A percentile compares a stretch with the other conserved stretches of the same genome.
Evolutionary conservation across 805 yeast species (phyloP).

Genomic region (Barnettozyma californica): DNA sequence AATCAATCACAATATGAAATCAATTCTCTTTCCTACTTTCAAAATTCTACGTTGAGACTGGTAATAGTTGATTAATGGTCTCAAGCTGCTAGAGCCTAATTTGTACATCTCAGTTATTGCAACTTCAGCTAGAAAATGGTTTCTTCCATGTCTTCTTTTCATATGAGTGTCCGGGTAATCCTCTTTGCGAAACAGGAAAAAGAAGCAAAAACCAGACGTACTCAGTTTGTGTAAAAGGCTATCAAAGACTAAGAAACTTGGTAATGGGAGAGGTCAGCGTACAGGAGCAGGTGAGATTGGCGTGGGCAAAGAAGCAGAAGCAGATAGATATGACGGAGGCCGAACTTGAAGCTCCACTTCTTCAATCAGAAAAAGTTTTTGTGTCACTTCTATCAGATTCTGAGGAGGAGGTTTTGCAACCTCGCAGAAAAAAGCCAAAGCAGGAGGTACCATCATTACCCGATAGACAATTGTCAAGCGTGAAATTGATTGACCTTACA

Average conservation of each 20-base stretch:
- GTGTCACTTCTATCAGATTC: conserved; percentile 6
- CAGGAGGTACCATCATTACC: not conserved
- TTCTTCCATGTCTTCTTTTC: no score
- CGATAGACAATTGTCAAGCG: not conserved
- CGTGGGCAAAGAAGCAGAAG: conserved; percentile 14
- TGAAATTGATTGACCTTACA: not conserved
- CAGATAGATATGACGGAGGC: not conserved
- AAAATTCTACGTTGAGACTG: no score
- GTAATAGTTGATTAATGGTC: no score
- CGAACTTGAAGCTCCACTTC: not conserved
- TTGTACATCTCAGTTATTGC: no score
- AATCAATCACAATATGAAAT: no score
- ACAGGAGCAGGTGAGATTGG: conserved; percentile 13
- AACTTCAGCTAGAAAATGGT: no score
- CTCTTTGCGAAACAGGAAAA: not conserved
- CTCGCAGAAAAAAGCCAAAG: not conserved
- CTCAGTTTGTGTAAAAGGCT: no score
- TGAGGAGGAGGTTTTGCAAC: not conserved
- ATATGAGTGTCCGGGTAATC: no score
- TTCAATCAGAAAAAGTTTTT: not conserved
- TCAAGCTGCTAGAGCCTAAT: no score
- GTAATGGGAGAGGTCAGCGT: not conserved
- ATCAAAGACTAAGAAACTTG: not conserved
- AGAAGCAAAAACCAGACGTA: not conserved
- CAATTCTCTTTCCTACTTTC: no score